phyloP scores from a whole-genome alignment of 495 filamentous ascomycete genomes.

The Mytilinidion resinicola region DNA sequence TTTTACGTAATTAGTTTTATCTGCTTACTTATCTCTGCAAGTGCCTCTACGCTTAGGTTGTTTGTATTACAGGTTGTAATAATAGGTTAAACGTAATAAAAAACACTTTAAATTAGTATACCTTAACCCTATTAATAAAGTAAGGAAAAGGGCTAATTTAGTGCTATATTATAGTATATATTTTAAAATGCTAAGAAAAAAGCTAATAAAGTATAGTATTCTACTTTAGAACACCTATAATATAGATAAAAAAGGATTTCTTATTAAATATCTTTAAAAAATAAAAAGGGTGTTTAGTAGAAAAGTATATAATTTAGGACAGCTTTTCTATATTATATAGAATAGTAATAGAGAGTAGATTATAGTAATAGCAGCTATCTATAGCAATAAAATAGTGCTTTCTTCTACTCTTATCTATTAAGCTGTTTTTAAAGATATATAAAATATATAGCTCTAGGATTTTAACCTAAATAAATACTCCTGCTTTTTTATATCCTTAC shows the following conservation, averaged over 20 bases:
- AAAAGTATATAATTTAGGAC: not conserved
- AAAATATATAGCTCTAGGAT: not conserved
- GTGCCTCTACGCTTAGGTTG: too few relatives aligned
- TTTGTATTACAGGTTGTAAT: too few relatives aligned
- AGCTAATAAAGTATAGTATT: conserved; percentile 2
- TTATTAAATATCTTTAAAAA: not conserved
- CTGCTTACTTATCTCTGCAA: too few relatives aligned
- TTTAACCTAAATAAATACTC: not conserved
- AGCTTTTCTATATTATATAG: not conserved
- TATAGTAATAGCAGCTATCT: conserved; percentile 1
- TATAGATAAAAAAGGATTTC: conserved; percentile 7
- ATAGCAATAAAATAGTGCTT: not conserved
- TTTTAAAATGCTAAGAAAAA: not conserved
- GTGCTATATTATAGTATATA: conserved; percentile 1
- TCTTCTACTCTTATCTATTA: conserved; percentile 1
- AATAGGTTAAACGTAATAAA: too few relatives aligned
- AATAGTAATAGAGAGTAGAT: conserved; percentile 2
- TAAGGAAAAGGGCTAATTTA: not conserved
- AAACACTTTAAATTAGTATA: too few relatives aligned
- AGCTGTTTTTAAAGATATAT: not conserved
- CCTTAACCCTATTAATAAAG: too few relatives aligned
- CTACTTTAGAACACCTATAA: conserved; percentile 3
- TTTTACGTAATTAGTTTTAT: too few relatives aligned
- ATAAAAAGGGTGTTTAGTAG: conserved; percentile 1
- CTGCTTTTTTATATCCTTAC: too few relatives aligned